Conservation (phyloP, 2,329 filamentous ascomycete species). For the Fusarium chaquense region DNA sequence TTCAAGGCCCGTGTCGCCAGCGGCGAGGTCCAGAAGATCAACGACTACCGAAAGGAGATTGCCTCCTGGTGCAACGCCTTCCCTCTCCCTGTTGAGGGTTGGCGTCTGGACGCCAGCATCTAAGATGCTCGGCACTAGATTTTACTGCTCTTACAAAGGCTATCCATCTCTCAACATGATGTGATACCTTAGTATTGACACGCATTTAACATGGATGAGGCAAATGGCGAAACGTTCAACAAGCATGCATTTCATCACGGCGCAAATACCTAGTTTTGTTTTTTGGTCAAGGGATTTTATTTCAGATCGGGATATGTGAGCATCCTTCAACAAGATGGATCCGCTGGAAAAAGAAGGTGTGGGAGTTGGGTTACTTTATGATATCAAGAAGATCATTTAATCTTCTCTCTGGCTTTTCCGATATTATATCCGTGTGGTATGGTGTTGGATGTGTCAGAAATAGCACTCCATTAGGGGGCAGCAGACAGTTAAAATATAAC, state of each 20-base stretch:
- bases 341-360: conserved; percentile 40
- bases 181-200: conserved; percentile 34
- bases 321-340: conserved; percentile 48
- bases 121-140: conserved; percentile 52
- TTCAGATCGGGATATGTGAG: conserved; percentile 42
- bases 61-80: conserved; percentile 86
- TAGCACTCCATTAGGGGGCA: conserved; percentile 4
- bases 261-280: conserved; percentile 46
- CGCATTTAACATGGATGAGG: conserved; percentile 51
- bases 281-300: conserved; percentile 29
- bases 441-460: conserved; percentile 5
- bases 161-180: conserved; percentile 26
- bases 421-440: background rate
- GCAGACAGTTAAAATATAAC: conserved; percentile 32
- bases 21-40: conserved; percentile 84
- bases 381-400: conserved; percentile 39
- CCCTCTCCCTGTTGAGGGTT: conserved; percentile 88
- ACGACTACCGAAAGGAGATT: conserved; percentile 89
- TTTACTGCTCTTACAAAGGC: conserved; percentile 11
- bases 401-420: conserved; percentile 24
- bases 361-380: conserved; percentile 46
- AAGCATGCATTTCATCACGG: conserved; percentile 51
- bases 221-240: conserved; percentile 51
- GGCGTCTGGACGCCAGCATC: conserved; percentile 71
- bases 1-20: conserved; percentile 92